Evolutionary conservation across 1,284 basidiomycete genomes (phyloP), one percentile per base, ranked within the genome.

Genomic region (Marasmius oreades): DNA sequence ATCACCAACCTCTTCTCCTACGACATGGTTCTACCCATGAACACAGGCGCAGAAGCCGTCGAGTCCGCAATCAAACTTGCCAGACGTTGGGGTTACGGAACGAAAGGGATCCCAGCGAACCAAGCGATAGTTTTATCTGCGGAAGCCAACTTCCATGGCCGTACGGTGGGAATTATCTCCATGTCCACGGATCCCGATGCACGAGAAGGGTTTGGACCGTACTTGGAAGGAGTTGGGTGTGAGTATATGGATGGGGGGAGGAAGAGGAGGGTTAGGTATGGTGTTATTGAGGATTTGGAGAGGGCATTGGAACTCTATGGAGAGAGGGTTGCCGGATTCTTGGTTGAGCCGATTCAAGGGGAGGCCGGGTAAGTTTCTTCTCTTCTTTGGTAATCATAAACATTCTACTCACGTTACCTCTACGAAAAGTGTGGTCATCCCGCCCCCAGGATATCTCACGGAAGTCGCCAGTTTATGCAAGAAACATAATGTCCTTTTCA

Each of bases 21-120:
- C 69, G 92, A 93, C 60, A 95, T 95, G 88, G 93, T 98, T 10
- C 80, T 99, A n/a, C 96, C 96, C 22, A 98, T 99, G 95, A 99
- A 99, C 80, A 99, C 96, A 0, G 96, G 96, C 44, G 95, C 95
- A 1, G 96, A 99, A 70, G 96, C 96, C 7, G 96, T 99, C 59
- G 95, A 99, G 77, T 97, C 95, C 0, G 77, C 80, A 18, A 65
- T 91, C 62, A 93, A 94, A 79, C 80, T 97, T 22, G 86, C 94
- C 0, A 77, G 94, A 63, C 95, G 95, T 76, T 97, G 95, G 94
- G 94, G 85, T 57, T 95, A 96, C 73, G 78, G 81, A 77, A 85
- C 86, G 76, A 98, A 95, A 78, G 87, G 85, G 51, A 89, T 95
- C 42, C 78, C 85, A 31, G 86, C 88, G 56, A 93, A 90, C 59